phyloP scores from a whole-genome alignment of 2,329 filamentous ascomycete species.

The Hymenoscyphus salicellus region DNA sequence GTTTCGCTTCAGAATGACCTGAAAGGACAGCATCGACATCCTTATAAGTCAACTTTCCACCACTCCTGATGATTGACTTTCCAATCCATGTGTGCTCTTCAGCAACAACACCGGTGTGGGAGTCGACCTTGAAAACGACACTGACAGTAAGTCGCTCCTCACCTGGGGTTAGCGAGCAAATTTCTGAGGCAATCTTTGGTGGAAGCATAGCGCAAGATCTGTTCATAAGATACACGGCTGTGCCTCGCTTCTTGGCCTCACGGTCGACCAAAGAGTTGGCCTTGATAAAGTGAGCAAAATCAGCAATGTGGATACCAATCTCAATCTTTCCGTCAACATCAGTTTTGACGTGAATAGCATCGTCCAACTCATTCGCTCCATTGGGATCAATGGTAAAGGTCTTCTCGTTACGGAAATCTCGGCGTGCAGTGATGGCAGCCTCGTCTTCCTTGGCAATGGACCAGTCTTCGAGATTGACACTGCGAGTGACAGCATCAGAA shows the following conservation, averaged over 20 bases:
- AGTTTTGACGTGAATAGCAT: constrained; percentile 88
- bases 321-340: constrained; percentile 82
- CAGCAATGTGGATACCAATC: constrained; percentile 90
- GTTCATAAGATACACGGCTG: constrained; percentile 91
- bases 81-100: constrained; percentile 93
- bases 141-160: constrained; percentile 88
- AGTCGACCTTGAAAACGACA: constrained; percentile 87
- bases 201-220: constrained; percentile 80
- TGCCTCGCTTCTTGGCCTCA: constrained; percentile 96
- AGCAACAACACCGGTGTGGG: constrained; percentile 70
- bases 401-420: constrained; percentile 85
- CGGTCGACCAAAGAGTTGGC: constrained; percentile 91
- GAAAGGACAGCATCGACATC: constrained; percentile 81
- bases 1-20: constrained; percentile 58
- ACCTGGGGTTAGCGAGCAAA: constrained; percentile 84
- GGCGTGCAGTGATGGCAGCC: constrained; percentile 66
- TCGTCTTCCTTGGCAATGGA: constrained; percentile 80
- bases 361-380: constrained; percentile 81
- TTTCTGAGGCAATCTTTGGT: constrained; percentile 75
- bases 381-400: constrained; percentile 92
- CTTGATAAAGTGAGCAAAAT: constrained; percentile 97
- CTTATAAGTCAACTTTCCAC: constrained; percentile 77
- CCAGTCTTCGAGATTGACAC: constrained; percentile 90
- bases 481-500: constrained; percentile 91
- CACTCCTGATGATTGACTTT: constrained; percentile 89